Evolutionary conservation across 352 stramenopile species (phyloP).

Genomic region (Saprolegnia parasitica): DNA sequence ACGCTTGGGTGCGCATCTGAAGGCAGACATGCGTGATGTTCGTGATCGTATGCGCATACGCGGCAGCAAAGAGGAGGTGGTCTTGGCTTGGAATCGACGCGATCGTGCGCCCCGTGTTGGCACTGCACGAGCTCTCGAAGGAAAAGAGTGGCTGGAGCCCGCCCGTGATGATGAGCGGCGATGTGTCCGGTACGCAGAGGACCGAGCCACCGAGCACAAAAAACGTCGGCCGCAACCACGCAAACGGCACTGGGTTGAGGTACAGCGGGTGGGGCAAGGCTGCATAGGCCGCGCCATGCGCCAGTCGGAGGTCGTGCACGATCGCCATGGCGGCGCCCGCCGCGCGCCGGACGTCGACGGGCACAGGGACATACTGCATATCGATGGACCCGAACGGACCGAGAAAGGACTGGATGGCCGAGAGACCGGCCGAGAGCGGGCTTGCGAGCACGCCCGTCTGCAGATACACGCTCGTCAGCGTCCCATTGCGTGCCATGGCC

Average conservation of each 20-base stretch:
- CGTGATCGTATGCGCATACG: background rate
- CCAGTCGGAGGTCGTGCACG: background rate
- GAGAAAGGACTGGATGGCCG: background rate
- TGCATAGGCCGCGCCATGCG: background rate
- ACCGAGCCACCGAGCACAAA: background rate
- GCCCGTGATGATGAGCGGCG: background rate
- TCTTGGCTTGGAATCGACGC: background rate
- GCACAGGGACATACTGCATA: constrained; percentile 1
- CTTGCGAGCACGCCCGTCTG: background rate
- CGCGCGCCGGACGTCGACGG: background rate
- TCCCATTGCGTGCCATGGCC: background rate
- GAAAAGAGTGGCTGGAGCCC: background rate
- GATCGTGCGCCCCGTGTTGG: background rate
- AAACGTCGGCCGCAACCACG: background rate
- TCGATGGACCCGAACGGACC: background rate
- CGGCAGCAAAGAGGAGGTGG: background rate
- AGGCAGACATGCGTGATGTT: background rate
- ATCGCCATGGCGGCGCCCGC: background rate
- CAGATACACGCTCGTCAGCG: background rate
- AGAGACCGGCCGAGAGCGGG: background rate
- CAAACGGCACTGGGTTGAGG: background rate
- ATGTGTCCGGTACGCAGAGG: background rate
- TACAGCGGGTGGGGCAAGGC: background rate
- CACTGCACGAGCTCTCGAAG: background rate
- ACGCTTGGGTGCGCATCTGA: background rate